These are phyloP conservation scores for Mycena pura DNA, from an alignment of 768 basidiomycete genomes.

Conservation along the genomic window DNA sequence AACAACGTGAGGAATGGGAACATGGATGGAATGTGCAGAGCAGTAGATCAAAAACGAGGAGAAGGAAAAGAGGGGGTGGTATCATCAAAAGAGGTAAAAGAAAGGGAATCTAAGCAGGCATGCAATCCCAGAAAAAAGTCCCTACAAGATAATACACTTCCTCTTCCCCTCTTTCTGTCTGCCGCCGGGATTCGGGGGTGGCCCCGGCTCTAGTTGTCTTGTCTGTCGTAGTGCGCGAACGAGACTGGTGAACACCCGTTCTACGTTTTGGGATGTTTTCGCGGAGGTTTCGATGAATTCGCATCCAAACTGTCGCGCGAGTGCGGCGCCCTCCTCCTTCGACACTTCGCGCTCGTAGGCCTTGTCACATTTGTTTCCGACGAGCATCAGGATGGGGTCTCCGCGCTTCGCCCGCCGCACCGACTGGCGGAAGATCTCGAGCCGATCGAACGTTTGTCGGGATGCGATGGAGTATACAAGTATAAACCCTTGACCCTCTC, in stretches of 20 bases:
- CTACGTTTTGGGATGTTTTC: slow-evolving; percentile 92
- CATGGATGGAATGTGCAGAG: slow-evolving; percentile 37
- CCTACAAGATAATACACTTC: slow-evolving; percentile 86
- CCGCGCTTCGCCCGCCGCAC: slow-evolving; percentile 89
- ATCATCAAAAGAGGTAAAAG: slow-evolving; percentile 83
- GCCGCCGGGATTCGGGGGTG: slow-evolving; percentile 44
- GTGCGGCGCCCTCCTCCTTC: slow-evolving; percentile 82
- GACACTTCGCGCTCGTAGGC: slow-evolving; percentile 90
- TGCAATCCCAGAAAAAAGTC: slow-evolving; percentile 63
- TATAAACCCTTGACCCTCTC: slow-evolving; percentile 98
- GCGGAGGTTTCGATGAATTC: slow-evolving; percentile 97
- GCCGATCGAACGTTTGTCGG: slow-evolving; percentile 88
- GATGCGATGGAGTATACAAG: slow-evolving; percentile 97
- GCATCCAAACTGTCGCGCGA: slow-evolving; percentile 87
- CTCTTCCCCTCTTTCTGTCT: slow-evolving; percentile 53
- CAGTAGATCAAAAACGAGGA: slow-evolving; percentile 42
- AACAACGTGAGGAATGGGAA: slow-evolving; percentile 32
- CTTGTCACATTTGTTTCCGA: slow-evolving; percentile 97
- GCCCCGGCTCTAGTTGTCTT: slow-evolving; percentile 58
- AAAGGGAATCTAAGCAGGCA: slow-evolving; percentile 71
- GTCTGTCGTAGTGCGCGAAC: slow-evolving; percentile 84
- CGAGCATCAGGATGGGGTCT: slow-evolving; percentile 89
- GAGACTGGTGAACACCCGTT: slow-evolving; percentile 86
- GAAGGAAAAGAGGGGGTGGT: slow-evolving; percentile 74
- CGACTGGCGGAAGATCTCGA: slow-evolving; percentile 89